A percentile compares a stretch with the other conserved stretches of the same genome.
These are phyloP conservation scores for Rutidosis leptorrhynchoides DNA, from an alignment of 129 eudicot genomes.

Conservation along the genomic window DNA sequence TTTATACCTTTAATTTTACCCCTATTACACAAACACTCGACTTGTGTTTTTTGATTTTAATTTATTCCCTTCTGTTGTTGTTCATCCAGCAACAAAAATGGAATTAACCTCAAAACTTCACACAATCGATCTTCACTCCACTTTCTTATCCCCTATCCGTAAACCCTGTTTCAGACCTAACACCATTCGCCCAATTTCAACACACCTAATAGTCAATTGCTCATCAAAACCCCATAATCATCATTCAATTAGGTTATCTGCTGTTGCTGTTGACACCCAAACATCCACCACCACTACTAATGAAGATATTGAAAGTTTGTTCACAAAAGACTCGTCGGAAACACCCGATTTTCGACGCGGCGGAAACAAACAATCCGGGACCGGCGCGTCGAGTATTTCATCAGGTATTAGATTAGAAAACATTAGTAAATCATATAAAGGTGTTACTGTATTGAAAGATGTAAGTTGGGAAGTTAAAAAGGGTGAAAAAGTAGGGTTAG, in stretches of 20 bases:
- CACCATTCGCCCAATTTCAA: conserved; percentile 28
- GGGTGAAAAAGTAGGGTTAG: conserved; percentile 93
- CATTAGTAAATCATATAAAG: conserved; percentile 72
- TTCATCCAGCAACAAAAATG: conserved; percentile 26
- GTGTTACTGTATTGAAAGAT: conserved; percentile 87
- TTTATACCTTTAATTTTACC: not conserved
- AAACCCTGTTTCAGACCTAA: conserved; percentile 41
- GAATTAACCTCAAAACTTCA: conserved; percentile 59
- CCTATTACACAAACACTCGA: not conserved
- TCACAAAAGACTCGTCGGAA: conserved; percentile 43
- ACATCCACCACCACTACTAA: conserved; percentile 28
- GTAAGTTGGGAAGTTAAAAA: conserved; percentile 94
- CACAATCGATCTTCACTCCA: conserved; percentile 51
- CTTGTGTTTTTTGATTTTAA: not conserved
- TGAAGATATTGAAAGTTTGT: conserved; percentile 70
- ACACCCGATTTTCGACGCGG: conserved; percentile 29
- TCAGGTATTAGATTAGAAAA: conserved; percentile 92
- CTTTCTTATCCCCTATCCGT: conserved; percentile 46
- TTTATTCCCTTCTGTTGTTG: not conserved
- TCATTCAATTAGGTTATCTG: conserved; percentile 48
- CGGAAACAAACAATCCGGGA: conserved; percentile 37
- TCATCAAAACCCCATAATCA: conserved; percentile 34
- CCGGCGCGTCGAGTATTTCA: conserved; percentile 80
- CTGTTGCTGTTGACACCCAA: conserved; percentile 54
- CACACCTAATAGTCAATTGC: conserved; percentile 22